A percentile compares a stretch with the other conserved stretches of the same genome.
Conservation (phyloP, 2,329 filamentous ascomycete species). For the Aspergillus ustus region DNA sequence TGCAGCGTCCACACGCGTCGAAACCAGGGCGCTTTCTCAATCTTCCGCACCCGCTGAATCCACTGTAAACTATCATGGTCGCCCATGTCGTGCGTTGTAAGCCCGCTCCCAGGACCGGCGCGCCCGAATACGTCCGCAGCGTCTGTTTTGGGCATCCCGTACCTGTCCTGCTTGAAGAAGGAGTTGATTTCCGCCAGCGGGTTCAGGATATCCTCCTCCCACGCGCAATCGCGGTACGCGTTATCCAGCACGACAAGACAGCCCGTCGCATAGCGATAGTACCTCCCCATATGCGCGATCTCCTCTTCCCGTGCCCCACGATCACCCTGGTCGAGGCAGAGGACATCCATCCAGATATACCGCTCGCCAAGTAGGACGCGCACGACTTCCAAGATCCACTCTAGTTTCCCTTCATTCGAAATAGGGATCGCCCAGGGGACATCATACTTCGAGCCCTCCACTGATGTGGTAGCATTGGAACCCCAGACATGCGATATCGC, state of each 20-base stretch:
- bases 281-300: background rate
- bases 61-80: background rate
- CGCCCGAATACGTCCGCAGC: background rate
- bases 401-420: too few species aligned
- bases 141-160: background rate
- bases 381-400: too few species aligned
- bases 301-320: background rate
- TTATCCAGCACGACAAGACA: conserved; percentile 10
- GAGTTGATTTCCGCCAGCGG: conserved; percentile 1
- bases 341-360: too few species aligned
- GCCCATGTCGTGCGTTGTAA: too few species aligned
- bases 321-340: background rate
- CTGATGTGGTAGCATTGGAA: too few species aligned
- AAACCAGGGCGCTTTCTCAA: conserved; percentile 12
- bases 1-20: conserved; percentile 12
- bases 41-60: conserved; percentile 1
- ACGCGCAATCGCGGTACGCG: background rate
- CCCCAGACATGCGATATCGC: too few species aligned
- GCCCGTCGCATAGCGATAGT: background rate
- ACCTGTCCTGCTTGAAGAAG: background rate
- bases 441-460: too few species aligned
- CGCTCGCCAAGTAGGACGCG: too few species aligned
- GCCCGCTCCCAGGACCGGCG: too few species aligned
- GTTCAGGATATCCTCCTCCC: background rate
- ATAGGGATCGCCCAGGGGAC: too few species aligned